Evolutionary conservation across 495 filamentous ascomycete species (phyloP), one percentile per base, ranked within the genome.

Genomic region (Neurospora sublineolata): DNA sequence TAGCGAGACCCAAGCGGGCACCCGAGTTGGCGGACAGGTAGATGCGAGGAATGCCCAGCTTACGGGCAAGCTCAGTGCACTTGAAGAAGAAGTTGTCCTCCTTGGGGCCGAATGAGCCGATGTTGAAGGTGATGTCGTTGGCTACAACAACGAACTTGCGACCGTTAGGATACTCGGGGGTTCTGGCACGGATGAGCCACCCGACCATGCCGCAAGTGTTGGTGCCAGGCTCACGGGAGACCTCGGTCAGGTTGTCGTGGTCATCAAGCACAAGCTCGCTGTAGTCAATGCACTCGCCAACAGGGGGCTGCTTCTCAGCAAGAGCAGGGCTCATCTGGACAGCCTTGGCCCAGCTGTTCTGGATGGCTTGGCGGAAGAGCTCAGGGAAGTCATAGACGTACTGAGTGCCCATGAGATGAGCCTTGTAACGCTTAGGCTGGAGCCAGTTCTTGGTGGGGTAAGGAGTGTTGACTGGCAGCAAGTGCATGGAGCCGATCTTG

Each of bases 311-410:
- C 85, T 92, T 93, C 44, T 93, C 90, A 37, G 87, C 86, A 67
- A 97, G 82, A 40, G 86, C 84, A 4, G 92, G 84, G 71, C 93
- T 88, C 79, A 90, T 91, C 75, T 86, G 85, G 52, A 91, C 86
- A 69, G 87, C 87, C 79, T 89, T 89, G 75, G 84, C 84, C 95
- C 95, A 99, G 85, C 88, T 92, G 84, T 97, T 97, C 83, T 97
- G 93, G 82, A 97, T 92, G 46, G 95, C 94, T 82, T 98, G 95
- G 78, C 95, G 88, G 91, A 99, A 99, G 39, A 99, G 90, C 85
- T 99, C 96, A 9, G 95, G 95, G 92, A 99, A 99, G 84, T 99
- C 95, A 80, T 99, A 99, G 72, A 97, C 96, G 75, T 97, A 99
- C 80, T 99, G 95, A 20, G 95, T 99, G 75, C 95, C 95, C 94